Evolutionary conservation across 2,329 filamentous ascomycete species (phyloP), one percentile per base, ranked within the genome.

Genomic region (Diaporthe aspalathi): DNA sequence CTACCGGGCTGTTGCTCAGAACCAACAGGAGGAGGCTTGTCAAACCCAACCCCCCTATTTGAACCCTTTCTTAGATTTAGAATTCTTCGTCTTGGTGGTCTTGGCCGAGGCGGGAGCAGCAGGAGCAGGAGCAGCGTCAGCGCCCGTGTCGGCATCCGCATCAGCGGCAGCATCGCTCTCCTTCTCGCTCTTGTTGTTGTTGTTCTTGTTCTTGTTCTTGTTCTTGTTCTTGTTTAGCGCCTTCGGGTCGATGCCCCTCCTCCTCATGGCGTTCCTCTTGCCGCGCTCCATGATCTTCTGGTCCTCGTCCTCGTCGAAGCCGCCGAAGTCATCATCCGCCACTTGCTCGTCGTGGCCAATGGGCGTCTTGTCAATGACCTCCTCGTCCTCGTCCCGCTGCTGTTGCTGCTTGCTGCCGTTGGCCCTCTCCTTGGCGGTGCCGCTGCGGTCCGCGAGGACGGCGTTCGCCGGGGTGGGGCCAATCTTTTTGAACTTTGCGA

Each of bases 401-500:
- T 45, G 50, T 22, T 45, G 65, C 32, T 54, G 53, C 49, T 57
- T 35, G 27, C 53, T 16, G 52, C 50, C 60, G 27, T 32, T 35
- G 20, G 67, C 67, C 70, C 45, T 38, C 43, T 35, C 66, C 66
- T 57, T 45, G 74, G 70, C 32, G 72, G 54, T 72, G 57, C 73
- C 73, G 50, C 50, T 65, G 70, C 75, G 77, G 68, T 82, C 80
- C 67, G 65, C 73, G 29, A 79, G 78, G 11, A 87, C 84, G 2
- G 87, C 85, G 68, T 88, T 89, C 70, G 86, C 83, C 1, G 93
- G 91, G 50, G 93, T 93, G 3, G 94, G 92, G 0, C 90, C 95
- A 20, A 90, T 90, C 88, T 99, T 99, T 83, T 97, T 95, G 84
- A 99, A 93, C 83, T 99, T 99, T 78, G 94, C 94, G 73, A 99